These are phyloP conservation scores for Alternaria metachromatica DNA, from an alignment of 2,329 filamentous ascomycete species.

Conservation along the genomic window DNA sequence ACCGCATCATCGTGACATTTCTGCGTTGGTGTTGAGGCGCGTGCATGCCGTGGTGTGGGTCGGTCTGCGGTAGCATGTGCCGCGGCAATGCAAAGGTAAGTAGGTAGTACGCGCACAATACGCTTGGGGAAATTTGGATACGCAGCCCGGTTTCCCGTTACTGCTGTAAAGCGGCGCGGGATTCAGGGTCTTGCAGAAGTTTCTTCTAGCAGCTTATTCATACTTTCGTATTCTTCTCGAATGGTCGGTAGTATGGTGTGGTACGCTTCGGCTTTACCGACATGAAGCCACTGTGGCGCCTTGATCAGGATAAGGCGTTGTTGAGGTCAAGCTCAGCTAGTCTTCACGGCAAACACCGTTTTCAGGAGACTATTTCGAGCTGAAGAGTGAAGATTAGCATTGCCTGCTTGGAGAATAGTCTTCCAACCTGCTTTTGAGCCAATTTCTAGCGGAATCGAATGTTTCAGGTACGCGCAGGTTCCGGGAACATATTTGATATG, in stretches of 20 bases:
- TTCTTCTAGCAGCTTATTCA: neutral
- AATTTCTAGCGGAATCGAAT: neutral
- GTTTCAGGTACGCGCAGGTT: neutral
- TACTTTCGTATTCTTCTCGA: neutral
- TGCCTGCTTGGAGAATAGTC: neutral
- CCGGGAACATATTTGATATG: neutral
- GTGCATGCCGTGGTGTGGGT: neutral
- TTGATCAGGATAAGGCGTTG: neutral
- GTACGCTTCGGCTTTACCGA: neutral
- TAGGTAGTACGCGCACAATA: neutral
- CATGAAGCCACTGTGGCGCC: neutral
- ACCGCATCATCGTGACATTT: constrained; percentile 6
- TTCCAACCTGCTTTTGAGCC: neutral
- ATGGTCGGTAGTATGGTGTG: neutral
- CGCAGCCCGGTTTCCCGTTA: neutral
- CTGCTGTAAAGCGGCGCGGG: neutral
- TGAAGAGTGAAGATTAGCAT: neutral
- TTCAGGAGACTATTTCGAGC: neutral
- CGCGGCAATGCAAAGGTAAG: neutral
- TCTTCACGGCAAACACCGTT: neutral
- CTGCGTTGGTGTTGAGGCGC: constrained; percentile 6
- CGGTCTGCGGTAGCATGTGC: neutral
- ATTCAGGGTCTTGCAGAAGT: neutral
- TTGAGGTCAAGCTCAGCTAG: neutral
- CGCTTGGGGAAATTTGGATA: neutral